Percentiles rank a stretch among this genome's conserved stretches.
Evolutionary conservation across 2,329 filamentous ascomycete genomes (phyloP).

Genomic region (Hypomyces perniciosus): DNA sequence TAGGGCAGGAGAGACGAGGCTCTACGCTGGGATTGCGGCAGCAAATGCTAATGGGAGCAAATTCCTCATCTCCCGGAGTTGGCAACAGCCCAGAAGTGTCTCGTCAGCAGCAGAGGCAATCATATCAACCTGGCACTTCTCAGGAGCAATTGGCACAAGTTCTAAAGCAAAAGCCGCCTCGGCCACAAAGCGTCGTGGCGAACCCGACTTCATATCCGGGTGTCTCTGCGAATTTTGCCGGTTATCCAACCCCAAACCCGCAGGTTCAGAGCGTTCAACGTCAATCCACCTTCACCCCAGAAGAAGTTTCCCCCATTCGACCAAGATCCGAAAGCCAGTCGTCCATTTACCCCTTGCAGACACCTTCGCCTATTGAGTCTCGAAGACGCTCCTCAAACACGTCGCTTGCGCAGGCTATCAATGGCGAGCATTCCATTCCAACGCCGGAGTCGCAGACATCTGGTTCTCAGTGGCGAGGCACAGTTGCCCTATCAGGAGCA

Average conservation of each 20-base stretch:
- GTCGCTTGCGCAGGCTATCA: background rate
- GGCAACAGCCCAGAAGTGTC: background rate
- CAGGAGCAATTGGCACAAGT: background rate
- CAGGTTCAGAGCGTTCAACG: slow-evolving; percentile 6
- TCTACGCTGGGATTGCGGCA: background rate
- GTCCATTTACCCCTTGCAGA: slow-evolving; percentile 11
- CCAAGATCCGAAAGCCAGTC: slow-evolving; percentile 14
- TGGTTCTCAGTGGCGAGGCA: background rate
- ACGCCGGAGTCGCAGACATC: slow-evolving; percentile 5
- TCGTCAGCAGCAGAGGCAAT: slow-evolving; percentile 3
- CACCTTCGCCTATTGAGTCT: slow-evolving; percentile 14
- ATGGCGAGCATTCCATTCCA: slow-evolving; percentile 4
- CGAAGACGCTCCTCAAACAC: slow-evolving; percentile 13
- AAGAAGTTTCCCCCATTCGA: slow-evolving; percentile 12
- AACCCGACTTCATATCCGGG: background rate
- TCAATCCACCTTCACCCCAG: slow-evolving; percentile 6
- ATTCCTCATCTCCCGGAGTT: background rate
- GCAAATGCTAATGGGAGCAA: slow-evolving; percentile 2
- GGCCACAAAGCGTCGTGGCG: slow-evolving; percentile 6
- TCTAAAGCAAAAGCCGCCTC: slow-evolving; percentile 1
- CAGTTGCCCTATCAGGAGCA: background rate
- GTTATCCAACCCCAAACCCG: background rate
- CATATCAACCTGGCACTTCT: slow-evolving; percentile 1
- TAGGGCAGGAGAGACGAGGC: slow-evolving; percentile 1
- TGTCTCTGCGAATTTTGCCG: background rate